Percentiles rank a stretch among this genome's conserved stretches.
These are phyloP conservation scores for Bocquillonia castaneifolia DNA, from an alignment of 441 rosid genomes.

Conservation along the genomic window DNA sequence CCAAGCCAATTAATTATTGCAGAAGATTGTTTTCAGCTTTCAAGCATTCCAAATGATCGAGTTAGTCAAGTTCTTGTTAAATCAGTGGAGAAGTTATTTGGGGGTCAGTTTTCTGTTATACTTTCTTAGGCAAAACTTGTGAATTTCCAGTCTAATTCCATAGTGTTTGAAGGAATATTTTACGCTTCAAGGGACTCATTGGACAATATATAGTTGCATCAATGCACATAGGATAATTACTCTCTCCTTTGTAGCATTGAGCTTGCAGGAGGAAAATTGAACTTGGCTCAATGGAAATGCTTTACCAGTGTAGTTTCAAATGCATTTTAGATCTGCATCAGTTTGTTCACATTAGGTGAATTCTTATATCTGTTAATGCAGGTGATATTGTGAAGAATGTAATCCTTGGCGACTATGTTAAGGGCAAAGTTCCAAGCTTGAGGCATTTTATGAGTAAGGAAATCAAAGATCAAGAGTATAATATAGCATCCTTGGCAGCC, in stretches of 20 bases:
- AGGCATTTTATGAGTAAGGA: conserved; percentile 50
- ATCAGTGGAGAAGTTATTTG: conserved; percentile 54
- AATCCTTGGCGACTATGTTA: conserved; percentile 55
- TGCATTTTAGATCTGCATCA: conserved; percentile 6
- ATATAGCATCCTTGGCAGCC: conserved; percentile 66
- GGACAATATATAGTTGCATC: background rate
- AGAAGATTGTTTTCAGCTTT: conserved; percentile 70
- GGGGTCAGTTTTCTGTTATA: conserved; percentile 38
- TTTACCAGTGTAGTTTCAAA: background rate
- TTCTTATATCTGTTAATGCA: conserved; percentile 22
- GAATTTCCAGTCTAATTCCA: background rate
- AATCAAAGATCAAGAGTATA: conserved; percentile 32
- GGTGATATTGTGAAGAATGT: conserved; percentile 47
- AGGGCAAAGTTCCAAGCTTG: conserved; percentile 61
- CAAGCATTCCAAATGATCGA: conserved; percentile 51
- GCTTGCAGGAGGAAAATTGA: background rate
- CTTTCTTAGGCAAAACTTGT: background rate
- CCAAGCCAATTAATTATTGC: conserved; percentile 58
- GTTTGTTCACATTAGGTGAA: background rate
- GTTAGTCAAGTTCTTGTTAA: conserved; percentile 45
- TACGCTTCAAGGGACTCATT: background rate
- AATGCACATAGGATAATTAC: background rate
- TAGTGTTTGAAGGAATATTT: background rate
- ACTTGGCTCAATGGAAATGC: background rate
- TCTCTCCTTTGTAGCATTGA: background rate